Conservation (phyloP, 1,139 yeast genomes). For the Pichia sp. region DNA sequence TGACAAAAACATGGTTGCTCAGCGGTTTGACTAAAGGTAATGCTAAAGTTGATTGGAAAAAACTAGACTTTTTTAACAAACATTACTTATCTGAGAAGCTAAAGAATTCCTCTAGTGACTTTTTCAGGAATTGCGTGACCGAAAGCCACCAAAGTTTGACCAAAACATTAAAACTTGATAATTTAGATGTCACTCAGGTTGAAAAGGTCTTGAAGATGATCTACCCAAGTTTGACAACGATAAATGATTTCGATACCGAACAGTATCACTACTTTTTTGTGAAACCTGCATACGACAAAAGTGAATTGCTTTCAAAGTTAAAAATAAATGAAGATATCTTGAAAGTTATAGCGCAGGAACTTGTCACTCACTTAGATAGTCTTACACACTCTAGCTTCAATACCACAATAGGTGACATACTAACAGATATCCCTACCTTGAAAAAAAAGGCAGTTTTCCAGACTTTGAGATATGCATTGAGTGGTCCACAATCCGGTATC, state of each 20-base stretch:
- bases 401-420: conserved; percentile 9
- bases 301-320: conserved; percentile 23
- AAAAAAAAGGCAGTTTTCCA: conserved; percentile 41
- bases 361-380: conserved; percentile 1
- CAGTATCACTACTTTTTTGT: conserved; percentile 48
- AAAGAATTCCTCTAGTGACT: conserved; percentile 30
- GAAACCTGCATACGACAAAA: conserved; percentile 31
- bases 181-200: conserved; percentile 33
- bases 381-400: conserved; percentile 16
- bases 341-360: conserved; percentile 5
- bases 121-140: conserved; percentile 36
- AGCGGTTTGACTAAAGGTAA: conserved; percentile 85
- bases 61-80: conserved; percentile 72
- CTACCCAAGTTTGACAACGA: conserved; percentile 41
- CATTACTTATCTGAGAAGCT: conserved; percentile 48
- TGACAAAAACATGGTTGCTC: conserved; percentile 45
- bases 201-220: conserved; percentile 33
- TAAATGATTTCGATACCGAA: conserved; percentile 43
- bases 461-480: conserved; percentile 63
- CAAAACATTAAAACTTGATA: conserved; percentile 21
- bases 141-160: conserved; percentile 24
- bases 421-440: conserved; percentile 12
- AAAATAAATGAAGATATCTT: conserved; percentile 13
- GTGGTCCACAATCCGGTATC: conserved; percentile 70
- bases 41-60: conserved; percentile 81